These are phyloP conservation scores for Dendrocalamus sinicus DNA, from an alignment of 176 grass and related monocot genomes.

Conservation along the genomic window DNA sequence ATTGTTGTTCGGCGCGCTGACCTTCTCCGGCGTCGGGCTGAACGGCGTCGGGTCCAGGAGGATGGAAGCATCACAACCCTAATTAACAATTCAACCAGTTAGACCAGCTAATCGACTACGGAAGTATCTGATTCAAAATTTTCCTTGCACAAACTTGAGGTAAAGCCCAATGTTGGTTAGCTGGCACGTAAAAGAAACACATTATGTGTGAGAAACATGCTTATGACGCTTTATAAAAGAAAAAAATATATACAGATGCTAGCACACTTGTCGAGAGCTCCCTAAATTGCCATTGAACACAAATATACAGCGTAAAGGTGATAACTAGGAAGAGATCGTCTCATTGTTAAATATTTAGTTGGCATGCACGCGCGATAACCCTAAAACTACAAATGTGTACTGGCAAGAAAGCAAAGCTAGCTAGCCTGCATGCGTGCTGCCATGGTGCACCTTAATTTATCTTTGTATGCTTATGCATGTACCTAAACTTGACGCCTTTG, in stretches of 20 bases:
- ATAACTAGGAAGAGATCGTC: background rate
- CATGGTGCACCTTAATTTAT: background rate
- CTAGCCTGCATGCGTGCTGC: background rate
- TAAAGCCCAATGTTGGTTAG: background rate
- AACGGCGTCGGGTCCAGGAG: constrained; percentile 20
- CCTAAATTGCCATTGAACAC: too few relatives aligned
- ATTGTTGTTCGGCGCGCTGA: background rate
- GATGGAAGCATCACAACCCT: constrained; percentile 33
- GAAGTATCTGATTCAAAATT: background rate
- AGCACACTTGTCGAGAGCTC: too few relatives aligned
- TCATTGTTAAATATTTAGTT: background rate
- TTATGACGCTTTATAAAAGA: too few relatives aligned
- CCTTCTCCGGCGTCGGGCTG: constrained; percentile 38
- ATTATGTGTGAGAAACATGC: background rate
- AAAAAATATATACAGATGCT: too few relatives aligned
- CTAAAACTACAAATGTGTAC: background rate
- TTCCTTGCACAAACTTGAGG: background rate
- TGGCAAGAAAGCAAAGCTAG: background rate
- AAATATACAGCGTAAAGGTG: too few relatives aligned
- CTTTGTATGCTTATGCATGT: background rate
- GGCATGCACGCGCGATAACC: background rate
- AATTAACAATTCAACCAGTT: background rate
- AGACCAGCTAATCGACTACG: background rate
- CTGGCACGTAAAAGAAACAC: background rate
- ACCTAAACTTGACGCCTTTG: background rate